Evolutionary conservation across 768 basidiomycete genomes (phyloP).

Genomic region (Epithele typhae): DNA sequence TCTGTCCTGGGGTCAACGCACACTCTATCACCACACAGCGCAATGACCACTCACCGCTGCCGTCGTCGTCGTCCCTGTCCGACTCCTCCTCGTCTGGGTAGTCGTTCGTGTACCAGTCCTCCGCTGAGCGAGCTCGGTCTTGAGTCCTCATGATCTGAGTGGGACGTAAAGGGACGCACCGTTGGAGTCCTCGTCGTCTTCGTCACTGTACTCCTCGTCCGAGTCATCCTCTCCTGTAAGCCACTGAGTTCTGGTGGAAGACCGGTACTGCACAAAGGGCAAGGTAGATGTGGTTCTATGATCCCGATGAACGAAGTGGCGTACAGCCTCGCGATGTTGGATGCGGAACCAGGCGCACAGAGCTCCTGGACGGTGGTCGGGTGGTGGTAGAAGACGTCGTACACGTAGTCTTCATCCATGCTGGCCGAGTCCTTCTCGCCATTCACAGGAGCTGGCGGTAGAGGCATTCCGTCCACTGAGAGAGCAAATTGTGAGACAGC

Average conservation of each 20-base stretch:
- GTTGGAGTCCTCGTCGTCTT: conserved; percentile 83
- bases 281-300: no score
- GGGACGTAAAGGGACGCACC: conserved; percentile 36
- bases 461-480: conserved; percentile 26
- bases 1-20: conserved; percentile 41
- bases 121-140: conserved; percentile 41
- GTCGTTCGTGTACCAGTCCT: conserved; percentile 83
- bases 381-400: conserved; percentile 79
- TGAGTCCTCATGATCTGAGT: not conserved
- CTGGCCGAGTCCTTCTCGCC: not conserved
- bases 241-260: conserved; percentile 55
- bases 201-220: conserved; percentile 64
- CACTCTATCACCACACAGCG: no score
- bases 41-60: conserved; percentile 12
- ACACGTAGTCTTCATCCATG: conserved; percentile 65
- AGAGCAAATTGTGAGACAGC: not conserved
- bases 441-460: conserved; percentile 2
- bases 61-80: conserved; percentile 10
- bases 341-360: conserved; percentile 42
- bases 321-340: conserved; percentile 63
- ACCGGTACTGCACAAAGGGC: conserved; percentile 44
- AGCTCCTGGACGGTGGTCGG: conserved; percentile 57
- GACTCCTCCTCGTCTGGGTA: conserved; percentile 60
- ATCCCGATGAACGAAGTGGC: conserved; percentile 19
- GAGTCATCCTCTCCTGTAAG: conserved; percentile 44